These are phyloP conservation scores for Colletotrichum gigasporum DNA, from an alignment of 2,329 filamentous ascomycete species.

Conservation along the genomic window DNA sequence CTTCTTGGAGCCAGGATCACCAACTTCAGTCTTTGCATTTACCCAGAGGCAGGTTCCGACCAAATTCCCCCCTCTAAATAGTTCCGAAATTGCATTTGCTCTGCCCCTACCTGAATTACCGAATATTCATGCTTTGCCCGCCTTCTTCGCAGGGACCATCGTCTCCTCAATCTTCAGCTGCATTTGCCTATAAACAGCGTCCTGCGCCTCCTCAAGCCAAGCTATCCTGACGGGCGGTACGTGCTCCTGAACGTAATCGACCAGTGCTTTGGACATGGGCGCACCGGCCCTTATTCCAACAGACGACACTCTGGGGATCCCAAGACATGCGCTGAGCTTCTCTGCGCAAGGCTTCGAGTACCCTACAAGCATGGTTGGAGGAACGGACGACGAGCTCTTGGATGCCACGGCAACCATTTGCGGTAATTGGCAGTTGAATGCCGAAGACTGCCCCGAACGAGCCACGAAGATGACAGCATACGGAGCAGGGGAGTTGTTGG, in stretches of 20 bases:
- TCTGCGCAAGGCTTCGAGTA: conserved; percentile 69
- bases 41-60: no score
- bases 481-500: conserved; percentile 6
- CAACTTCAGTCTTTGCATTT: no score
- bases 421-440: conserved; percentile 69
- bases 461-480: conserved; percentile 68
- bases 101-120: no score
- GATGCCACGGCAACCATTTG: conserved; percentile 63
- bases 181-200: conserved; percentile 41
- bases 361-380: conserved; percentile 66
- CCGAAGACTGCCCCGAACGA: conserved; percentile 64
- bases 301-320: conserved; percentile 71
- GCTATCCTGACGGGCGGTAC: conserved; percentile 61
- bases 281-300: conserved; percentile 67
- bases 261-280: conserved; percentile 64
- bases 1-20: no score
- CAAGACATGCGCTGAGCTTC: conserved; percentile 64
- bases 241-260: conserved; percentile 62
- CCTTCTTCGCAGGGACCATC: conserved; percentile 22
- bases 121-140: conserved; percentile 2
- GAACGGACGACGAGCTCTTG: conserved; percentile 44
- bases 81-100: no score
- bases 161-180: conserved; percentile 28
- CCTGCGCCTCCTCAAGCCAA: conserved; percentile 55
- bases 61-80: no score